phyloP scores from a whole-genome alignment of 805 yeast species.

The Naumovozyma baii region DNA sequence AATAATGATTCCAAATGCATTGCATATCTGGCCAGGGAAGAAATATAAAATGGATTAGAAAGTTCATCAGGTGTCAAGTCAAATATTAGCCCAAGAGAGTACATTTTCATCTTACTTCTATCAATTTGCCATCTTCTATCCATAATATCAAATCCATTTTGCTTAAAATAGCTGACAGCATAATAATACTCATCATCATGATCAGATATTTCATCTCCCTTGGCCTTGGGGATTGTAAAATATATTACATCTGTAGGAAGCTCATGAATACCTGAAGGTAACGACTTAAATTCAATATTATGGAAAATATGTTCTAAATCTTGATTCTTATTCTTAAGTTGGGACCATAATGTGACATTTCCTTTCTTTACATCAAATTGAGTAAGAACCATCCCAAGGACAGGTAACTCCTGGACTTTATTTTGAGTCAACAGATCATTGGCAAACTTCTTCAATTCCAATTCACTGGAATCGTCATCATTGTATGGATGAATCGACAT shows the following conservation, averaged over 20 bases:
- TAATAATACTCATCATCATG: slow-evolving; percentile 20
- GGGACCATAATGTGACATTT: slow-evolving; percentile 24
- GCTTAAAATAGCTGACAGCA: slow-evolving; percentile 46
- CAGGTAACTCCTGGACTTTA: background rate
- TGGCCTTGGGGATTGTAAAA: slow-evolving; percentile 34
- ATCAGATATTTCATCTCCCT: slow-evolving; percentile 9
- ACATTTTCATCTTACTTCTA: slow-evolving; percentile 45
- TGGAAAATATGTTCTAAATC: slow-evolving; percentile 25
- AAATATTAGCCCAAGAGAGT: slow-evolving; percentile 51
- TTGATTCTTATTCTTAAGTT: slow-evolving; percentile 7
- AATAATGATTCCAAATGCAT: slow-evolving; percentile 13
- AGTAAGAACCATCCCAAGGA: slow-evolving; percentile 19
- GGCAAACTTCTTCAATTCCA: too few species aligned
- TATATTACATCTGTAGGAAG: slow-evolving; percentile 42
- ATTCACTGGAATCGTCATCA: too few species aligned
- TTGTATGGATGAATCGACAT: too few species aligned
- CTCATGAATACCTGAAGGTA: slow-evolving; percentile 62
- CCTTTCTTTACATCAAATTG: slow-evolving; percentile 29
- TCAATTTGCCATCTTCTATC: slow-evolving; percentile 22
- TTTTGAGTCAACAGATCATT: too few species aligned
- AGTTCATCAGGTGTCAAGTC: slow-evolving; percentile 28
- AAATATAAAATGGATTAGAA: slow-evolving; percentile 4
- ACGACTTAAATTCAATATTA: slow-evolving; percentile 50
- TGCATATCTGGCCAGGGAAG: slow-evolving; percentile 3
- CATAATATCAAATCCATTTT: slow-evolving; percentile 30